These are phyloP conservation scores for Calophaca sinica DNA, from an alignment of 306 rosid species.

Conservation along the genomic window DNA sequence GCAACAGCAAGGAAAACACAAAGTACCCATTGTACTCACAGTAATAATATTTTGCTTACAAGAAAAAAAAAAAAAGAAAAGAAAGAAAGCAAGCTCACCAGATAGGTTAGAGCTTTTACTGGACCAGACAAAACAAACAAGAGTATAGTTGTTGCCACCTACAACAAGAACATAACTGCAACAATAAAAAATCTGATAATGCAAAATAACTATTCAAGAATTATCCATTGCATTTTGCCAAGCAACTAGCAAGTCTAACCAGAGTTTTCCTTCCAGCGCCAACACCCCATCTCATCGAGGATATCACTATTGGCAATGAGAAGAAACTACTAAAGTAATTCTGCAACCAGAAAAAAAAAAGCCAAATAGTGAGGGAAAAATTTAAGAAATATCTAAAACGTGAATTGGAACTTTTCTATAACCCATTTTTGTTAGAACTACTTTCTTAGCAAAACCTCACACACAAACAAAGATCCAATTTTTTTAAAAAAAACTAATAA, in stretches of 20 bases:
- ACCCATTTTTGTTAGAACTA: neutral
- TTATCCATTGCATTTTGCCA: conserved; percentile 16
- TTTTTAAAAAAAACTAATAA: too few relatives aligned
- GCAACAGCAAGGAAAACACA: conserved; percentile 31
- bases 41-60: too few relatives aligned
- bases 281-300: conserved; percentile 98
- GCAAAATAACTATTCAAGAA: conserved; percentile 30
- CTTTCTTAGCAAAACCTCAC: too few relatives aligned
- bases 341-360: conserved; percentile 56
- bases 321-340: conserved; percentile 94
- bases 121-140: conserved; percentile 93
- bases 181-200: conserved; percentile 15
- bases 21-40: neutral
- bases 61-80: too few relatives aligned
- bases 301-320: conserved; percentile 86
- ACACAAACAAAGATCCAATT: too few relatives aligned
- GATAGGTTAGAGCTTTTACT: conserved; percentile 83
- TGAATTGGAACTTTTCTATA: neutral
- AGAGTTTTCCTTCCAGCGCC: conserved; percentile 95
- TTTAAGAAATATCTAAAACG: neutral
- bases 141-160: conserved; percentile 91
- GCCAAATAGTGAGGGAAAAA: conserved; percentile 3
- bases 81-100: conserved; percentile 62
- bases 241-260: conserved; percentile 58
- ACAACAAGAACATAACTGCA: conserved; percentile 44